Evolutionary conservation across 2,329 filamentous ascomycete genomes (phyloP), one percentile per base, ranked within the genome.

Genomic region (Cadophora gregata): DNA sequence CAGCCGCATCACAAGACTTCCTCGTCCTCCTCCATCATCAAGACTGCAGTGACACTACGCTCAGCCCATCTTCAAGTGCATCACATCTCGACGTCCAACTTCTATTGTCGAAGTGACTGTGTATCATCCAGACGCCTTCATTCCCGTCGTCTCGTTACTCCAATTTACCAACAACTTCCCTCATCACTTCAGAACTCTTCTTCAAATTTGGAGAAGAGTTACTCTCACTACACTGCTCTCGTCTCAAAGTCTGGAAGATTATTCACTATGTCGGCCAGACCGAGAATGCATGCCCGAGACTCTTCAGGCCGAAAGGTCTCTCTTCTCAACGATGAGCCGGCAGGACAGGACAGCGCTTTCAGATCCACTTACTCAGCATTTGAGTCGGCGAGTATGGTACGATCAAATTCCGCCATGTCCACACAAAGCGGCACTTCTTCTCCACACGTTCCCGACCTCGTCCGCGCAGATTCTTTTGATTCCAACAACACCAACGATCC

Each of bases 381-480:
- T 51, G 62, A 67, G 27, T 38, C 65, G 16, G 36, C 66, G 8
- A 65, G 56, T 24, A 71, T 73, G 70, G 65, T 53, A 38, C 66
- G 71, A 61, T 72, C 69, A 1, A 45, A 66, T 38, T 75, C 75
- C 3, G 66, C 79, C 69, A 73, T 68, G 62, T 83, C 83, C 3
- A 82, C 82, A 4, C 51, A 63, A 10, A 76, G 73, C 66, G 66
- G 55, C 48, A 56, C 64, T 12, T 73, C 72, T 3, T 82, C 83
- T 24, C 73, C 74, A 12, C 36, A 67, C 27, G 74, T 72, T 4
- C 86, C 87, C 33, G 84, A 85, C 72, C 81, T 89, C n/a, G 77
- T 85, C 59, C 84, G 86, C 51, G 87, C 86, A 62, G 80, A 87
- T 71, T 89, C 87, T 0, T 88, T 86, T 76, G 87, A 89, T 74